phyloP scores from a whole-genome alignment of 306 rosid genomes.

The Leucaena leucocephala region DNA sequence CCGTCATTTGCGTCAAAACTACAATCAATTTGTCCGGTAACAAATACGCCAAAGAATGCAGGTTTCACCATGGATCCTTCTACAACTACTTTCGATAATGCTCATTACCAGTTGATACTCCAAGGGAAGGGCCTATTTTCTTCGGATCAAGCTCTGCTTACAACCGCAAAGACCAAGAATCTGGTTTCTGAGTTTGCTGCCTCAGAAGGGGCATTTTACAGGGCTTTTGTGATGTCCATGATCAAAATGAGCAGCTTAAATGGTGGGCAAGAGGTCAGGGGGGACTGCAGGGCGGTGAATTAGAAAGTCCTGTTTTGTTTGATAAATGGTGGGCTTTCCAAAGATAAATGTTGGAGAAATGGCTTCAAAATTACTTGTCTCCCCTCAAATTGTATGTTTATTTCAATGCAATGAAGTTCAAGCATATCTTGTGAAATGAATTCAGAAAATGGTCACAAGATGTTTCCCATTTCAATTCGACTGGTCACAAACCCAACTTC shows the following conservation, averaged over 20 bases:
- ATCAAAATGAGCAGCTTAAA: conserved; percentile 70
- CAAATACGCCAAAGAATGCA: conserved; percentile 60
- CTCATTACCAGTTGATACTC: conserved; percentile 68
- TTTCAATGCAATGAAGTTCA: conserved; percentile 26
- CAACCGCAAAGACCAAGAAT: conserved; percentile 48
- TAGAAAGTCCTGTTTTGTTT: conserved; percentile 45
- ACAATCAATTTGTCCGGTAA: conserved; percentile 57
- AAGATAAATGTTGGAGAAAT: conserved; percentile 17
- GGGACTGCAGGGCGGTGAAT: conserved; percentile 58
- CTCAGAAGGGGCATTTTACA: conserved; percentile 46
- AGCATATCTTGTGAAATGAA: conserved; percentile 30
- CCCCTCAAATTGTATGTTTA: conserved; percentile 17
- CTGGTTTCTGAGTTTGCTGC: conserved; percentile 63
- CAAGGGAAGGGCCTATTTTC: conserved; percentile 64
- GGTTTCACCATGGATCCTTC: conserved; percentile 64
- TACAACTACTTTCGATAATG: conserved; percentile 59
- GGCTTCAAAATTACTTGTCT: conserved; percentile 5
- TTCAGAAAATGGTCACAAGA: not conserved
- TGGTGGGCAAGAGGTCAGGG: conserved; percentile 70
- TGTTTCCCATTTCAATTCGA: not conserved
- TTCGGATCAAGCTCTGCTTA: conserved; percentile 70
- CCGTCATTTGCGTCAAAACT: conserved; percentile 59
- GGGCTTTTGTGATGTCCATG: conserved; percentile 77
- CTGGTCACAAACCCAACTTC: no score
- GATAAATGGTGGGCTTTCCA: not conserved